Evolutionary conservation across 2,329 filamentous ascomycete species (phyloP), one percentile per base, ranked within the genome.

Genomic region (Elsinoe australis): DNA sequence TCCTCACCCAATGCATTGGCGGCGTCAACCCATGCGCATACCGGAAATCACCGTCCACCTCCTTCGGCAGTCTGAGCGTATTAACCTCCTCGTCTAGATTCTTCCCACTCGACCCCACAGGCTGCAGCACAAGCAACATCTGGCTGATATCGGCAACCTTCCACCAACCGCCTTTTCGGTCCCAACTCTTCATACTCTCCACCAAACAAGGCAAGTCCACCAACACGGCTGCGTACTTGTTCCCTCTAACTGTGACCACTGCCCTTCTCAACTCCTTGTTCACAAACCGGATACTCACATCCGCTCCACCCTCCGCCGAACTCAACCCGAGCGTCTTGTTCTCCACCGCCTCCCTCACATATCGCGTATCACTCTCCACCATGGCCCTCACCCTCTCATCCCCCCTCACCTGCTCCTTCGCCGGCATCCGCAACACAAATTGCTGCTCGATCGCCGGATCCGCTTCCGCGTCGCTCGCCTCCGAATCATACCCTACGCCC

Each of bases 401-500:
- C 4, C 15, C 32, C 26, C 39, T 26, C 10, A 48, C 38, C 8
- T 15, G 15, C 22, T 85, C 79, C 0, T 88, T 89, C 0, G 88
- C 86, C 48, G 81, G 65, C 85, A 95, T 95, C 51, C 92, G 85
- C 52, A 98, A 66, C 6, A 98, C 75, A 55, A 96, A 87, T 54
- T 94, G 83, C 59, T 90, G 85, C 65, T 96, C 90, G 52, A 94
- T 86, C 1, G 84, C 76, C 0, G 92, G 92, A 59, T 98, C 92
- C 7, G 72, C 67, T 64, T 98, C 92, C 10, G 83, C 80, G 61
- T 96, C 92, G 49, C 88, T 92, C 9, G 89, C 87, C 65, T 96
- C 92, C 2, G 89, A 95, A 63, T 98, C 92, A 66, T 96, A 98
- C 5, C 90, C 92, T 49, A 94, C 87, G 45, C 92, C 92, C 1